phyloP scores from a whole-genome alignment of 2,329 filamentous ascomycete species.

The Colletotrichum sp. region DNA sequence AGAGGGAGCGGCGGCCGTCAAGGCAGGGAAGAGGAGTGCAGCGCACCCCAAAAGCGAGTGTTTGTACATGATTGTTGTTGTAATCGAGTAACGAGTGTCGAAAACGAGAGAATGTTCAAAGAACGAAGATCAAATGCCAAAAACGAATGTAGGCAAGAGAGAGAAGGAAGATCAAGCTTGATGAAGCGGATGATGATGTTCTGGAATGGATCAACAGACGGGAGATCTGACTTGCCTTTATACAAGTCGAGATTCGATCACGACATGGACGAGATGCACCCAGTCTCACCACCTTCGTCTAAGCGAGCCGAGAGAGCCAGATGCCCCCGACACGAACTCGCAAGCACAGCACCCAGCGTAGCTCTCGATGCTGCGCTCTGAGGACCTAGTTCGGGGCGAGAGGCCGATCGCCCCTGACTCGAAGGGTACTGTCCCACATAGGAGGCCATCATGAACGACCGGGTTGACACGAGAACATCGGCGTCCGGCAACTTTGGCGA shows the following conservation, averaged over 20 bases:
- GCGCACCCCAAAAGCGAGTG: conserved; percentile 14
- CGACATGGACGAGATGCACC: neutral
- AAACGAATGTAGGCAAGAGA: conserved; percentile 4
- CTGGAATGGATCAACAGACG: neutral
- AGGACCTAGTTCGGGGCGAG: neutral
- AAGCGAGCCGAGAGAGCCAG: neutral
- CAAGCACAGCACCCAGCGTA: neutral
- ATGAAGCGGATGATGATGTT: conserved; percentile 10
- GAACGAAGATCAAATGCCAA: neutral
- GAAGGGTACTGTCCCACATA: neutral
- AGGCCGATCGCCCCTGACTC: conserved; percentile 2
- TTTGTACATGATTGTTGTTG: conserved; percentile 8
- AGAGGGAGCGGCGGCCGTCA: conserved; percentile 10
- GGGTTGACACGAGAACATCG: neutral
- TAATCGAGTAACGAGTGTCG: neutral
- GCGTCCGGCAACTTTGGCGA: neutral
- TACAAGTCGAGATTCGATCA: neutral
- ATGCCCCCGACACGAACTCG: neutral
- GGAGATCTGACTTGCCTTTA: conserved; percentile 1
- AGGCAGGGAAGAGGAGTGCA: conserved; percentile 12
- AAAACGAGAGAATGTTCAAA: neutral
- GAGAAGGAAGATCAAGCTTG: neutral
- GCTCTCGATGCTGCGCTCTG: neutral
- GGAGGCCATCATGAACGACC: neutral
- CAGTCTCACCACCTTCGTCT: neutral